Evolutionary conservation across 805 yeast species (phyloP), one percentile per base, ranked within the genome.

Genomic region (Cyberlindnera sargentensis): DNA sequence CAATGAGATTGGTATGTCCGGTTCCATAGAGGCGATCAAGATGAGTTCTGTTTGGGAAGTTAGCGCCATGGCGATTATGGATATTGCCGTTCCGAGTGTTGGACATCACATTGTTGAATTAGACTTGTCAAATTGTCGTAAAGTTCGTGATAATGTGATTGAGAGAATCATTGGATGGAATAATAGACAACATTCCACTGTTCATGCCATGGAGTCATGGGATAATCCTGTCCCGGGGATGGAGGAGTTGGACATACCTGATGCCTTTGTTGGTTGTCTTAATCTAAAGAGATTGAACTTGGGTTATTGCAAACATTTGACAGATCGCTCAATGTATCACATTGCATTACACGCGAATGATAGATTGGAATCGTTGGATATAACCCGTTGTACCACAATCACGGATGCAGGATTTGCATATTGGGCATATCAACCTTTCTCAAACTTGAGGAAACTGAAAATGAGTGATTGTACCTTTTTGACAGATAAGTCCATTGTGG

Each of bases 1-100:
- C 23, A 82, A 78, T 52, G 85, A 82, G 51, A 71, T 82, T 43
- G 89, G 89, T 2, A 78, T 81, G 51, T 58, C 77, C 34, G 88
- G 88, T 3, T 68, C 70, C 30, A 72, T 84, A 37, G 66, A 68
- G 42, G 62, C 63, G 8, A 63, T 84, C 40, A 72, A 70, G 47
- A 81, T 84, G 88, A 70, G 68, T 47, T 77, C 84, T 11, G 81
- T 76, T 39, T 84, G 91, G 91, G 86, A 82, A 51, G 78, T 84
- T 7, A 75, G 82, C 46, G 86, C 88, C 3, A 80, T 82, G 86
- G 84, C 90, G 3, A 81, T 84, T 29, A 82, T 84, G 88, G 91
- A 84, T 58, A 61, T 84, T 35, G 74, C 87, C 2, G 79, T 75
- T 2, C 81, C 82, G 0, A 70, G 75, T 51, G 78, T 82, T 30